Evolutionary conservation across 345 rosid genomes (phyloP), one percentile per base, ranked within the genome.

Genomic region (Iberis pinnata): DNA sequence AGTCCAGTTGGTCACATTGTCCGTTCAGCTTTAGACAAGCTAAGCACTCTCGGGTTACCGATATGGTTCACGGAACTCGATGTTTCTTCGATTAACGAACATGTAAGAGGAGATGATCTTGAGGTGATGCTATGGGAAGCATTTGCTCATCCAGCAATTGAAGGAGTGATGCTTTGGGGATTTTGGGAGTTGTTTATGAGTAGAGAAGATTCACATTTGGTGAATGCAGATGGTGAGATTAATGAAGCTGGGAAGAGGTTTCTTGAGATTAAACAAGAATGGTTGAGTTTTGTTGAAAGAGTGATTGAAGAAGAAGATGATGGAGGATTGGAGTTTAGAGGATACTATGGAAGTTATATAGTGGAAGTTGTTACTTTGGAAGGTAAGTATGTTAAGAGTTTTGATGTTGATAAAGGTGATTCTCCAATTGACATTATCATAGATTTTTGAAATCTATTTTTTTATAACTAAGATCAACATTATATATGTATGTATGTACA

Each of bases 141-240:
- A 0, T 88, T 64, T 26, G 95, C 95, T 10, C 98, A 92, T 49
- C 98, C 97, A 1, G 82, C 97, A 0, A 88, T 88, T 47, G 95
- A 88, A 53, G 98, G 98, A n/a, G 64, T 88, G 37, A 70, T 92
- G 95, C 78, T 92, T 45, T 92, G 98, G 98, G 98, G 98, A 26
- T 88, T 92, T 44, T 88, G 98, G 98, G 97, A 92, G 82, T 56
- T 83, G 73, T 88, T 78, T 72, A 78, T 87, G 98, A 80, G 93
- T 72, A 67, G 98, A 56, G 71, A 78, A 36, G 61, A 76, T 50
- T 64, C 93, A 3, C 89, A 85, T 60, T 66, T 92, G 80, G 97
- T 92, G 17, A 59, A 83, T 31, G 98, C 95, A 1, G 95, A 92
- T 63, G 98, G 98, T 8, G 83, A 88, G n/a, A 20, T 88, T 49